Base-by-base conservation (phyloP, 306 rosid genomes). In the Crotalaria pallida region DNA sequence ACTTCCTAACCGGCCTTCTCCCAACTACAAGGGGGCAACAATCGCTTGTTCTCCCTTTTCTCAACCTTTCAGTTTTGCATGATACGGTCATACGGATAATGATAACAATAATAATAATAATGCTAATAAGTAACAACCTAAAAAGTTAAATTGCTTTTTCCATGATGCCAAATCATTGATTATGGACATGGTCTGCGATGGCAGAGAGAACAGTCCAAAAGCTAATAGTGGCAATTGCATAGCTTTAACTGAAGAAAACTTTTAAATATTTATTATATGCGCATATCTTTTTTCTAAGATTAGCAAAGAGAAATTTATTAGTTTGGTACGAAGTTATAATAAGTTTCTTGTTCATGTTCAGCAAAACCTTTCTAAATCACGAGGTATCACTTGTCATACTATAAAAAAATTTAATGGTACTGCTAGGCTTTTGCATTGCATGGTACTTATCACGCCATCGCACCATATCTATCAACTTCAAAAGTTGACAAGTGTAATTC, bases 401-500 rank as follows among this genome's bases (percentile, higher is more conserved):
- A 31, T 0, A 31, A 31, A 31, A 31, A 36, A 36, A 60, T 3
- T 36, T 50, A 13, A 61, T 60, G 43, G 22, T 63, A 73, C 5
- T 4, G 6, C 38, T 56, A 26, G 15, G 27, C 27, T 31, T 40
- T 40, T 40, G 45, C 45, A 10, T 45, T 65, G 51, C 27, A 19
- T 75, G 79, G 60, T 66, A 8, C 61, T 4, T 43, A 36, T 3
- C 58, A 21, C 43, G 67, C 59, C 65, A 62, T 18, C 49, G 7
- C 10, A 19, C 7, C 51, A 34, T n/a, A 16, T 17, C 1, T 1
- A 33, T 49, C 62, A 52, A 11, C 50, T 13, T 67, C 62, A 60
- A 6, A 60, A 24, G 56, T 5, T 58, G 40, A 49, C 62, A 60
- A 0, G 22, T 57, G 62, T 7, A 27, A 57, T 57, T 8, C 18